Base-by-base conservation (phyloP, 306 rosid species). In the Gillenia trifoliata region DNA sequence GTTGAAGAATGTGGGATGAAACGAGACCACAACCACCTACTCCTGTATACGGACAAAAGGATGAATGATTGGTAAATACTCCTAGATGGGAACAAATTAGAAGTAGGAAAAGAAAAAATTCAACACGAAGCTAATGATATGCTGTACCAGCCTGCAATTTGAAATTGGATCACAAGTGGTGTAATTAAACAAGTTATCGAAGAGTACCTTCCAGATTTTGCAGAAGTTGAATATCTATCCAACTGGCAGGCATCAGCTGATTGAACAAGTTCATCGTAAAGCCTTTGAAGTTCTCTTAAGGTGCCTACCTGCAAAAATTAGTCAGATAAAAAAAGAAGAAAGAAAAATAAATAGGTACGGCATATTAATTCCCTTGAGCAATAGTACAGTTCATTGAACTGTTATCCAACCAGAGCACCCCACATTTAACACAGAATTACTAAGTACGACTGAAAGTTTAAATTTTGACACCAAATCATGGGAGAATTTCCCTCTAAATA, bases 11-110 rank as follows among this genome's bases (percentile, higher is more conserved):
- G 97, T 50, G 90, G 92, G 61, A 94, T 81, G 75, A 92, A 84
- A 68, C 97, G 97, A 84, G 97, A 92, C 99, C 99, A 94, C 64
- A 94, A 64, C 99, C 99, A 94, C 64, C 95, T 87, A 80, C 90
- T 79, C 86, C 99, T 94, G 86, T 47, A 74, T 33, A 75, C 34
- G 54, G 49, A 26, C 25, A 81, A 28, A 77, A 52, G 55, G 30
- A 68, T 30, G 47, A 36, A 50, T 60, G 63, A 61, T 62, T 38
- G 60, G 43, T 55, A 55, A 34, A 47, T 22, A 55, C 34, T 52
- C 19, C 31, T 20, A 77, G 65, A 43, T 19, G 9, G 64, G 60
- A 61, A 3, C 54, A 40, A 43, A 49, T 62, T 71, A 29, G n/a
- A 71, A 31, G 7, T 56, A 30, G 2, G 29, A 57, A 16, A 31